Evolutionary conservation across 1,284 basidiomycete genomes (phyloP).

Genomic region (Inonotus obliquus): DNA sequence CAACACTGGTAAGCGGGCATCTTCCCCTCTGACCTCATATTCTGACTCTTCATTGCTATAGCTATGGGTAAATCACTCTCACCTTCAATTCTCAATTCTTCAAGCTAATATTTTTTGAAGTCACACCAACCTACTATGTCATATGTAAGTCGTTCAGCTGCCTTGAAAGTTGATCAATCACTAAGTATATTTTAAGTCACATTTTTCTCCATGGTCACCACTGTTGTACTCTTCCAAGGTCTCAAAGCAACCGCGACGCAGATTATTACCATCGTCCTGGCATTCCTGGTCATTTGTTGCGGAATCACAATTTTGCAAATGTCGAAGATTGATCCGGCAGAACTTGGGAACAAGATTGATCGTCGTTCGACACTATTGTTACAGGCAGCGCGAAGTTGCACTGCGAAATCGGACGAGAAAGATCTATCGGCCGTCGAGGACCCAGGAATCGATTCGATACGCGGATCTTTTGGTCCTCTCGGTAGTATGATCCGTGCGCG

Average conservation of each 20-base stretch:
- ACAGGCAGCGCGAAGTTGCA: conserved; percentile 65
- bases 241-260: conserved; percentile 48
- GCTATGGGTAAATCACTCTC: conserved; percentile 30
- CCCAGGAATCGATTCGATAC: conserved; percentile 83
- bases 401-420: conserved; percentile 62
- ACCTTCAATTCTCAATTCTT: conserved; percentile 16
- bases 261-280: conserved; percentile 58
- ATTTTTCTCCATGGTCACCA: conserved; percentile 49
- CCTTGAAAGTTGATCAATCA: not conserved
- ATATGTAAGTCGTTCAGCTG: conserved; percentile 32
- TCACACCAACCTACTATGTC: conserved; percentile 60
- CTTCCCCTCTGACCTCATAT: not conserved
- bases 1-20: conserved; percentile 41
- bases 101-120: conserved; percentile 29
- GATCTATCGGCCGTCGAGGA: conserved; percentile 53
- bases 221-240: conserved; percentile 54
- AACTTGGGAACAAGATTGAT: conserved; percentile 59
- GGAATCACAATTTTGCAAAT: conserved; percentile 66
- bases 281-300: conserved; percentile 50
- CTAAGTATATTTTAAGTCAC: conserved; percentile 33
- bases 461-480: conserved; percentile 85
- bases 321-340: conserved; percentile 53
- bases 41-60: conserved; percentile 12
- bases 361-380: conserved; percentile 82
- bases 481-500: conserved; percentile 88